A percentile compares a stretch with the other conserved stretches of the same genome.
Evolutionary conservation across 176 grass and related monocot species (phyloP).

Genomic region (Oryza rufipogon): DNA sequence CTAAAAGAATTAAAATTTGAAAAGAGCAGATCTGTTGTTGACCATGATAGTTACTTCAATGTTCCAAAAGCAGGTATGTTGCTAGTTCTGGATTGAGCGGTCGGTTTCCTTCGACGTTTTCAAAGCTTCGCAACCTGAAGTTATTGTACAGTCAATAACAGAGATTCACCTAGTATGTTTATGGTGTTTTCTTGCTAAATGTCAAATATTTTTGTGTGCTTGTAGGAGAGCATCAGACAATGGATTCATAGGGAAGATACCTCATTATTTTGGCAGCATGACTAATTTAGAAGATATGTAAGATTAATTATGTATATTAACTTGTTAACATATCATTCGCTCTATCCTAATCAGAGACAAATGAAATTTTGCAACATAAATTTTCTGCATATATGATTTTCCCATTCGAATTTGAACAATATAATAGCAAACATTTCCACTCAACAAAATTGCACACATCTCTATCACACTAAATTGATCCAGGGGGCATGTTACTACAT

Average conservation of each 20-base stretch:
- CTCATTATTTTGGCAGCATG: conserved; percentile 48
- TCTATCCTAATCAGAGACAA: background rate
- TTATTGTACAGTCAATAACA: conserved; percentile 20
- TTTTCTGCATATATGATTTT: background rate
- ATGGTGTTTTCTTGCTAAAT: too few relatives aligned
- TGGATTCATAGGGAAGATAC: conserved; percentile 50
- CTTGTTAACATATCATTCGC: too few relatives aligned
- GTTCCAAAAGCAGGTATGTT: conserved; percentile 41
- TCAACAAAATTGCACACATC: too few relatives aligned
- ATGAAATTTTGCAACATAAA: background rate
- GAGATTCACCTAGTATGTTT: too few relatives aligned
- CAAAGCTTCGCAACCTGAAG: conserved; percentile 36
- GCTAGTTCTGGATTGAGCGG: conserved; percentile 52
- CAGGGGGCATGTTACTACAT: too few relatives aligned
- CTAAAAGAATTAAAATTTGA: too few relatives aligned
- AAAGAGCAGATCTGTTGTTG: too few relatives aligned
- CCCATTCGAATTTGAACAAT: background rate
- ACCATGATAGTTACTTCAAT: background rate
- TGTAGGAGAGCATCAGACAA: conserved; percentile 43
- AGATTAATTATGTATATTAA: background rate
- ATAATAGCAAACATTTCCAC: too few relatives aligned
- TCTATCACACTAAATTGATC: too few relatives aligned
- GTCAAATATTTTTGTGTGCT: background rate
- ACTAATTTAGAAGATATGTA: conserved; percentile 32
- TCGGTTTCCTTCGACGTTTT: conserved; percentile 36